phyloP scores from a whole-genome alignment of 768 basidiomycete species.

The Rhizopogon vesiculosus region DNA sequence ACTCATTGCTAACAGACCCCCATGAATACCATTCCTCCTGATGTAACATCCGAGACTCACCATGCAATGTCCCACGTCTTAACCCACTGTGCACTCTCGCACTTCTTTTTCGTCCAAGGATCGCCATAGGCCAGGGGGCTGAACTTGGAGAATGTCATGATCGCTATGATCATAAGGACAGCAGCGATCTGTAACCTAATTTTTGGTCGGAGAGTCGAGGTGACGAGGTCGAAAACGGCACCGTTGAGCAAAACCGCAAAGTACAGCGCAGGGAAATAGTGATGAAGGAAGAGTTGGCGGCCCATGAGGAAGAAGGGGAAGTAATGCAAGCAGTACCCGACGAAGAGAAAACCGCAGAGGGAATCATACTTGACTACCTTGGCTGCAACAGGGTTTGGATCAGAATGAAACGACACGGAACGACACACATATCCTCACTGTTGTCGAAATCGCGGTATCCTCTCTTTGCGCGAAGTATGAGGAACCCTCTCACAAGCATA shows the following conservation, averaged over 20 bases:
- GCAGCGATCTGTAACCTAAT: slow-evolving; percentile 78
- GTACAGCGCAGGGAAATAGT: slow-evolving; percentile 97
- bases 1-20: slow-evolving; percentile 49
- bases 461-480: slow-evolving; percentile 86
- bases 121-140: slow-evolving; percentile 82
- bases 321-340: slow-evolving; percentile 92
- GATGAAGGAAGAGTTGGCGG: slow-evolving; percentile 96
- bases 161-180: slow-evolving; percentile 63
- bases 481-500: slow-evolving; percentile 61
- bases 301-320: slow-evolving; percentile 97
- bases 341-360: slow-evolving; percentile 85
- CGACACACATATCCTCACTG: slow-evolving; percentile 45
- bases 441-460: slow-evolving; percentile 91
- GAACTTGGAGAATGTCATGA: slow-evolving; percentile 77
- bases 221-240: slow-evolving; percentile 79
- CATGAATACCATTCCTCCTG: background rate
- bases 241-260: slow-evolving; percentile 81
- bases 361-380: slow-evolving; percentile 90
- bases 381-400: slow-evolving; percentile 40
- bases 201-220: slow-evolving; percentile 70
- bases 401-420: slow-evolving; percentile 1
- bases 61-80: slow-evolving; percentile 97
- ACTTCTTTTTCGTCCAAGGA: slow-evolving; percentile 81
- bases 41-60: slow-evolving; percentile 31
- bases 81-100: slow-evolving; percentile 75